A percentile compares a stretch with the other conserved stretches of the same genome.
These are phyloP conservation scores for Rhytidiadelphus loreus DNA, from an alignment of 225 moss, liverwort and hornwort species.

Conservation along the genomic window DNA sequence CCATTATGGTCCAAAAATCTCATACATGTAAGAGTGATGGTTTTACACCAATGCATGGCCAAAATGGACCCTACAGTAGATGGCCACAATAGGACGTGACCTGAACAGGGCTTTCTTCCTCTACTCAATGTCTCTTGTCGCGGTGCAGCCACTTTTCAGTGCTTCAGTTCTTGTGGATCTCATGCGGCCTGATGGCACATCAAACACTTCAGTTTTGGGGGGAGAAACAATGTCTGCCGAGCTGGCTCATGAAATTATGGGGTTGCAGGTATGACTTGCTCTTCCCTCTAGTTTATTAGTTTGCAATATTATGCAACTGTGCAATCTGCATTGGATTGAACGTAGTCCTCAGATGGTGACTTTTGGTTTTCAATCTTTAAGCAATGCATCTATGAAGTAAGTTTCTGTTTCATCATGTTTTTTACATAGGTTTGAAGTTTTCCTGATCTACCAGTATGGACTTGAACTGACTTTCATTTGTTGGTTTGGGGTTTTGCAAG, in stretches of 20 bases:
- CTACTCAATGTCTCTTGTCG: background rate
- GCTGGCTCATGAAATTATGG: constrained; percentile 83
- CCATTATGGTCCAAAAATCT: background rate
- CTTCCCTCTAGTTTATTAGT: background rate
- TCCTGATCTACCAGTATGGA: background rate
- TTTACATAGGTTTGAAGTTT: background rate
- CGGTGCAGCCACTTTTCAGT: constrained; percentile 83
- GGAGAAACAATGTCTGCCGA: constrained; percentile 83
- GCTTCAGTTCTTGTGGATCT: constrained; percentile 77
- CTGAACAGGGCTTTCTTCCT: background rate
- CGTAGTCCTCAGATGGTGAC: background rate
- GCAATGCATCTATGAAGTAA: background rate
- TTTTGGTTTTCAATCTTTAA: background rate
- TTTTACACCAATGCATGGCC: background rate
- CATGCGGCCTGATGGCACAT: constrained; percentile 89
- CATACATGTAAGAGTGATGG: background rate
- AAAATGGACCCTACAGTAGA: background rate
- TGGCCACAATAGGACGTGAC: background rate
- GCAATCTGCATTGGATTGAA: background rate
- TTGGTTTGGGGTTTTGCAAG: constrained; percentile 53
- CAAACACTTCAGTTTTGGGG: constrained; percentile 53
- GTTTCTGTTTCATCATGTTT: background rate
- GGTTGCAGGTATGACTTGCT: constrained; percentile 57
- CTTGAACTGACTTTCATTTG: constrained; percentile 17
- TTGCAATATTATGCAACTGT: background rate